phyloP scores from a whole-genome alignment of 192 early-diverging fungal genomes.

The Rhizophagus clarus region DNA sequence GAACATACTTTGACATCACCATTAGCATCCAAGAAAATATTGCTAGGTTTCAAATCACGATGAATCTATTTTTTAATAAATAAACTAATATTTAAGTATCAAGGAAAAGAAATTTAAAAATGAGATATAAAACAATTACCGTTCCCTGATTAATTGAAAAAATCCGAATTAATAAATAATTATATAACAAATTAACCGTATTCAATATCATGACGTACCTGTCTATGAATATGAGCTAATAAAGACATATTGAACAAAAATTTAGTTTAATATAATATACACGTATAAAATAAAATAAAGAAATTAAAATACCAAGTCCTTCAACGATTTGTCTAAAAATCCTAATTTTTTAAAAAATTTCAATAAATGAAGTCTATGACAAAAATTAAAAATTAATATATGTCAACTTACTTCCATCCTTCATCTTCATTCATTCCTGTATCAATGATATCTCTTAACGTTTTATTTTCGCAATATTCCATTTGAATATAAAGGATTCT shows the following conservation, averaged over 20 bases:
- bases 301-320: constrained; percentile 54
- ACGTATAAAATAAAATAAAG: neutral
- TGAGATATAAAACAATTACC: neutral
- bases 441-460: constrained; percentile 81
- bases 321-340: constrained; percentile 90
- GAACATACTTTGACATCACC: constrained; percentile 49
- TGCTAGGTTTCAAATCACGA: constrained; percentile 89
- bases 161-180: neutral
- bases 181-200: neutral
- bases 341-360: constrained; percentile 27
- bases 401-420: constrained; percentile 58
- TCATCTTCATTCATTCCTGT: constrained; percentile 78
- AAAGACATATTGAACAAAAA: neutral
- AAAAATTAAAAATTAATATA: neutral
- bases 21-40: constrained; percentile 74
- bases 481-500: constrained; percentile 93
- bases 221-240: constrained; percentile 3
- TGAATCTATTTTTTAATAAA: constrained; percentile 58
- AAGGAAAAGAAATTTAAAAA: no score
- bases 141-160: neutral
- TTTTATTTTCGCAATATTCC: constrained; percentile 98
- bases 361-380: neutral
- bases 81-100: neutral
- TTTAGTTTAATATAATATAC: neutral
- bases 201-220: neutral